These are phyloP conservation scores for Sarocladium brachiariae DNA, from an alignment of 2,329 filamentous ascomycete genomes.

Conservation along the genomic window DNA sequence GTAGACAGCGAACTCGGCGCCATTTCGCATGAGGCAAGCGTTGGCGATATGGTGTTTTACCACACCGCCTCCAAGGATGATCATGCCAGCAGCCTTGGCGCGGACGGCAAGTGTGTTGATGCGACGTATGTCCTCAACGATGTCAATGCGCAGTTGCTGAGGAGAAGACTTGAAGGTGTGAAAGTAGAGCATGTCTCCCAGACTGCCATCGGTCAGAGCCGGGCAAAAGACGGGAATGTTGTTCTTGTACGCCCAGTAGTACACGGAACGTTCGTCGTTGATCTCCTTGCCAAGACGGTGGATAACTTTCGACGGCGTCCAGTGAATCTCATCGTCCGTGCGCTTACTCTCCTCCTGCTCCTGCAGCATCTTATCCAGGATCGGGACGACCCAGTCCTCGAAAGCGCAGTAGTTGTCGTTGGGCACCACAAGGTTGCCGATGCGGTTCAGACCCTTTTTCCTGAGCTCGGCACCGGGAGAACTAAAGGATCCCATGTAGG, in stretches of 20 bases:
- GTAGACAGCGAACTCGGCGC: constrained; percentile 93
- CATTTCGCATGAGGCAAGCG: constrained; percentile 94
- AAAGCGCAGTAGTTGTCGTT: constrained; percentile 96
- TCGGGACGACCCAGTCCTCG: constrained; percentile 95
- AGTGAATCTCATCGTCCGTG: constrained; percentile 65
- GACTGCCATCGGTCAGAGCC: constrained; percentile 85
- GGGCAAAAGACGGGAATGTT: constrained; percentile 96
- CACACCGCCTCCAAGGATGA: constrained; percentile 89
- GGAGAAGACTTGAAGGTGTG: constrained; percentile 91
- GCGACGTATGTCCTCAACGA: constrained; percentile 85
- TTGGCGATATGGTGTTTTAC: constrained; percentile 99
- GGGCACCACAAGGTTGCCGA: constrained; percentile 91
- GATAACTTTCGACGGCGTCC: constrained; percentile 93
- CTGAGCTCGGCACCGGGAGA: constrained; percentile 72
- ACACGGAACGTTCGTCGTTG: constrained; percentile 83
- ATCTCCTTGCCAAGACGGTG: constrained; percentile 87
- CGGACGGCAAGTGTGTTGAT: constrained; percentile 90
- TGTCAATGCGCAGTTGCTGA: constrained; percentile 74
- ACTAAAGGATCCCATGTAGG: constrained; percentile 83
- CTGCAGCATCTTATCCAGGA: constrained; percentile 86
- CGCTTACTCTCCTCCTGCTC: constrained; percentile 80
- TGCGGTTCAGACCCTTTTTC: constrained; percentile 83
- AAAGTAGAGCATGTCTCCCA: constrained; percentile 98
- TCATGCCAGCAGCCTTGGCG: constrained; percentile 86
- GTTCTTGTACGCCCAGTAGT: constrained; percentile 98